Base-by-base conservation (phyloP, 2,329 filamentous ascomycete species). In the Xylariaceae sp. region DNA sequence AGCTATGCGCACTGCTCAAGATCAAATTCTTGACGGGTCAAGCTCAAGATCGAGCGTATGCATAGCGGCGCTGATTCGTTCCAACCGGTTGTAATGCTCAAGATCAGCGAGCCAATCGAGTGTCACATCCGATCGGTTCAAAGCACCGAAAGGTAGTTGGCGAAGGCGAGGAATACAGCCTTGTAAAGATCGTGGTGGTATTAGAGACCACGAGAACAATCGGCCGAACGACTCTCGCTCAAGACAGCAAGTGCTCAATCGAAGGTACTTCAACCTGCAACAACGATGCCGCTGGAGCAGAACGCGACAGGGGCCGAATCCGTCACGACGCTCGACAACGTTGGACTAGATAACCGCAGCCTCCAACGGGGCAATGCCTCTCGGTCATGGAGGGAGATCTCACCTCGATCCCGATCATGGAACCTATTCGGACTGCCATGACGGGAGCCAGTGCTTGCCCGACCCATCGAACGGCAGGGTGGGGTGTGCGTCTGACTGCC, bases 361-460 rank as follows among this genome's bases (percentile, higher is more conserved):
- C 22, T 26, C 22, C 22, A 26, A 26, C 22, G 22, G 22, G 22
- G 22, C 22, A 11, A 26, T 26, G 22, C 22, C 22, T 6, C 17
- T 44, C 18, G 48, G 48, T 50, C 49, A 52, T 45, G 49, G 44
- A 47, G 43, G 43, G 43, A 50, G 47, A 37, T 12, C 18, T n/a
- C 33, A 18, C 44, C 47, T 47, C 46, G 45, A 50, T 52, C 49
- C 47, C 39, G 33, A 16, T 38, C 38, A 37, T 44, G 43, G 49
- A 45, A 30, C 43, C 49, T 46, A 50, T 45, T 7, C 47, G 47
- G 45, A 47, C 51, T 47, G 42, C 44, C 49, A 45, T 38, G 44
- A 46, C 28, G 47, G 52, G 55, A 57, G 50, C 42, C 44, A 47
- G 46, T 50, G 55, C 56, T 38, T 59, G 54, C 54, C 43, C 56